Base-by-base conservation (phyloP, 2,329 filamentous ascomycete species). In the Clonostachys byssicola region DNA sequence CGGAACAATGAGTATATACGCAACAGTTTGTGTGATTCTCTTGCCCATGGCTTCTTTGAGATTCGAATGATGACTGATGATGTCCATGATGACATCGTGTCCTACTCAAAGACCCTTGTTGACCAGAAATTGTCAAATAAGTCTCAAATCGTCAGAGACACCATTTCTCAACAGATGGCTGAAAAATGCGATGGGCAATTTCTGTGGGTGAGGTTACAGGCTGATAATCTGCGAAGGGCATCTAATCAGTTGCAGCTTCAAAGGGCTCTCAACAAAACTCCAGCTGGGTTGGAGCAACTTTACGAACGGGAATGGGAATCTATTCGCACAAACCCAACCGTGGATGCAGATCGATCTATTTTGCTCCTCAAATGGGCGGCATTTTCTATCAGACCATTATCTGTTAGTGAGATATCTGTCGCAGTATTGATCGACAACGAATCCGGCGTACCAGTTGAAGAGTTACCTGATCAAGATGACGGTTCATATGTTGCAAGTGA, bases 161-260 rank as follows among this genome's bases (percentile, higher is more conserved):
- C 51, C 0, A 46, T 67, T 1, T 58, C 61, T 2, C 9, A 54
- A 5, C 47, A 41, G 14, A 55, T 68, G 47, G 47, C 61, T 0
- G 43, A 57, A 3, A 49, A 56, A 2, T 66, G 57, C 18, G 50
- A 62, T 2, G 66, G 62, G 0, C 65, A 66, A 39, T 68, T 70
- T 34, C 40, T 68, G 0, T 66, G 56, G 54, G 49, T 68, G 1
- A 60, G 56, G 13, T 34, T 68, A 49, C 56, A 64, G 12, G 58
- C 58, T 8, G 33, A 54, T 2, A 49, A 54, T 4, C 40, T 68
- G 1, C 47, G 51, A 0, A 52, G 45, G 7, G 50, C 57, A 1
- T 61, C 58, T 48, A 63, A 55, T 16, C 50, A 53, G 36, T 59
- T 57, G 13, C 55, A 63, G 30, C 51, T 69, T 0, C 47, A 62